These are phyloP conservation scores for Plasmodium sp. DNA, from an alignment of 169 alveolate genomes.

Conservation along the genomic window DNA sequence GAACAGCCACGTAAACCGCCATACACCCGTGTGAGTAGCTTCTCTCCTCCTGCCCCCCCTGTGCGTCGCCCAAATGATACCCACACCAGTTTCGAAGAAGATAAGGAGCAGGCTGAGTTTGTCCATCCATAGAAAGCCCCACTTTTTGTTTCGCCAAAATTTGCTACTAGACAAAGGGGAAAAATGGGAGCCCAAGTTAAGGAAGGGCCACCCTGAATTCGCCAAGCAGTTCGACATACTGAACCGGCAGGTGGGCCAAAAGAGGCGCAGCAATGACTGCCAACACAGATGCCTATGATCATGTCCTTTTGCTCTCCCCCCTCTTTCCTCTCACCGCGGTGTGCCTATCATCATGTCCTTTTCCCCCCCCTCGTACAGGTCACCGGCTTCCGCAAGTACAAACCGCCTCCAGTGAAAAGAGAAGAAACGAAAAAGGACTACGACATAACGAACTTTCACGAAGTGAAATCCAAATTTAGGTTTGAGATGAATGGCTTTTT, in stretches of 20 bases:
- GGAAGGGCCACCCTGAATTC: slow-evolving; percentile 68
- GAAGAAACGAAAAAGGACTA: slow-evolving; percentile 60
- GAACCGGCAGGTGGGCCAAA: slow-evolving; percentile 35
- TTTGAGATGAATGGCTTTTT: slow-evolving; percentile 56
- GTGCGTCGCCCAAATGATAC: slow-evolving; percentile 15
- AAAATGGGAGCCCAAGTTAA: slow-evolving; percentile 55
- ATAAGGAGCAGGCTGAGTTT: slow-evolving; percentile 53
- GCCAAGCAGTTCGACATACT: slow-evolving; percentile 56
- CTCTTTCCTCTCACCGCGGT: background rate
- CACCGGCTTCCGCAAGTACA: slow-evolving; percentile 71
- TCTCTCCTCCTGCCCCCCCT: background rate
- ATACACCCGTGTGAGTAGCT: background rate
- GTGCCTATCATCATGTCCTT: background rate
- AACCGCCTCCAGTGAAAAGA: slow-evolving; percentile 8
- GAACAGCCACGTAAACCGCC: background rate
- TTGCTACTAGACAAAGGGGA: slow-evolving; percentile 29
- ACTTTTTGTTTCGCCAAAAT: slow-evolving; percentile 58
- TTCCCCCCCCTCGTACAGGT: slow-evolving; percentile 18
- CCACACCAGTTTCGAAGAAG: slow-evolving; percentile 65
- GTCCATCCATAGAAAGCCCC: slow-evolving; percentile 64
- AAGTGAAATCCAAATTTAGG: slow-evolving; percentile 53
- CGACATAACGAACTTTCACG: slow-evolving; percentile 61
- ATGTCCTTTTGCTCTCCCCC: background rate
- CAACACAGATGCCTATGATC: background rate
- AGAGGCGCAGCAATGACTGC: background rate